A percentile compares a stretch with the other conserved stretches of the same genome.
Evolutionary conservation across 129 eudicot species (phyloP).

Genomic region (Glebionis coronaria): DNA sequence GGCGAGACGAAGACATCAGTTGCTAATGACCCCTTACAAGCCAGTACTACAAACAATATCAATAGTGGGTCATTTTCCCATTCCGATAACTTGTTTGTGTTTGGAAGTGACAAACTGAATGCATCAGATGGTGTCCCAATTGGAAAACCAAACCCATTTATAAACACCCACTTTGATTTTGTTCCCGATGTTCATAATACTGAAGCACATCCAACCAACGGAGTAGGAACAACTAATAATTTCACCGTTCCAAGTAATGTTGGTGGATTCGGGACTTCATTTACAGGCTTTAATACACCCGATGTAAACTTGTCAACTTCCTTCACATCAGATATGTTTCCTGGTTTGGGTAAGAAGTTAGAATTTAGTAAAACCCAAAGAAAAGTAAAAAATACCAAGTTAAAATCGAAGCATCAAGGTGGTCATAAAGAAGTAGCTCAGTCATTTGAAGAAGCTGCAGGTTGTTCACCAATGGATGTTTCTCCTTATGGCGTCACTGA

Average conservation of each 20-base stretch:
- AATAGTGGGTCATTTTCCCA: slow-evolving; percentile 17
- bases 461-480: slow-evolving; percentile 92
- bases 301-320: slow-evolving; percentile 34
- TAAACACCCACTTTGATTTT: slow-evolving; percentile 28
- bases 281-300: slow-evolving; percentile 42
- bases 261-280: slow-evolving; percentile 27
- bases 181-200: slow-evolving; percentile 23
- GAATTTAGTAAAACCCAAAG: slow-evolving; percentile 43
- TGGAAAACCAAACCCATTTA: slow-evolving; percentile 29
- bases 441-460: slow-evolving; percentile 51
- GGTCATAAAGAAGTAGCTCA: slow-evolving; percentile 26
- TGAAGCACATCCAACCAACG: slow-evolving; percentile 24
- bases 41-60: slow-evolving; percentile 17
- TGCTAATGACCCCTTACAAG: slow-evolving; percentile 31
- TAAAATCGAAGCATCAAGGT: slow-evolving; percentile 44
- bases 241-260: slow-evolving; percentile 32
- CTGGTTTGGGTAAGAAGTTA: slow-evolving; percentile 38
- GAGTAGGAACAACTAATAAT: slow-evolving; percentile 36
- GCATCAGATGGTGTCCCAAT: slow-evolving; percentile 24
- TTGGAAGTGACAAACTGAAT: slow-evolving; percentile 34
- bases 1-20: slow-evolving; percentile 50
- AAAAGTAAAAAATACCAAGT: slow-evolving; percentile 46
- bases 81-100: slow-evolving; percentile 32
- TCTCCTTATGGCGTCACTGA: slow-evolving; percentile 64
- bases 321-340: slow-evolving; percentile 43